phyloP scores from a whole-genome alignment of 768 basidiomycete genomes.

The Tulasnella sp. region DNA sequence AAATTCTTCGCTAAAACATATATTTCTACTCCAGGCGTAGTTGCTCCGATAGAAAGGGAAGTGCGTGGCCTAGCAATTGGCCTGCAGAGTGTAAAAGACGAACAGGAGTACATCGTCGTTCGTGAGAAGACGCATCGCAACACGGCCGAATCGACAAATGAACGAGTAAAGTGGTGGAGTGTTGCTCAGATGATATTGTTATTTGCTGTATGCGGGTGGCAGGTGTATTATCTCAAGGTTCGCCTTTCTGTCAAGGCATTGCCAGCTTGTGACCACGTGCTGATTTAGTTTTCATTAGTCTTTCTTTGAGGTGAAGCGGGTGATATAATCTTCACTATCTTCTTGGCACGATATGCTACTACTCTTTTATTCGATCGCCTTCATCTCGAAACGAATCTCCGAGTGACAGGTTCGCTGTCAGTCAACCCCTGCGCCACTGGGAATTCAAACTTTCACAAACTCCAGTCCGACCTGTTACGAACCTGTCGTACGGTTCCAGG shows the following conservation, averaged over 20 bases:
- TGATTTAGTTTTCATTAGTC: slow-evolving; percentile 34
- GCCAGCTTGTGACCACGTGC: background rate
- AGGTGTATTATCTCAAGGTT: slow-evolving; percentile 93
- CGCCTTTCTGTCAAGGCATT: slow-evolving; percentile 20
- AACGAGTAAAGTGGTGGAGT: slow-evolving; percentile 98
- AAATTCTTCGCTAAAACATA: background rate
- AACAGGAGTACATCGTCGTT: slow-evolving; percentile 97
- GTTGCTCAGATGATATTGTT: slow-evolving; percentile 79
- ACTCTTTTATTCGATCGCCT: too few species aligned
- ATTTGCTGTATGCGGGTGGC: slow-evolving; percentile 89
- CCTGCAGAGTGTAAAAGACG: slow-evolving; percentile 85
- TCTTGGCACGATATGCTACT: too few species aligned
- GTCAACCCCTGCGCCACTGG: too few species aligned
- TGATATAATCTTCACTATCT: slow-evolving; percentile 41
- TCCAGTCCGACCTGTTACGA: too few species aligned
- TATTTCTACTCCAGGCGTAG: slow-evolving; percentile 41
- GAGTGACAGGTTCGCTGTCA: too few species aligned
- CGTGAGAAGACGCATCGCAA: slow-evolving; percentile 87
- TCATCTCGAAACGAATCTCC: too few species aligned
- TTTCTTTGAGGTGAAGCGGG: slow-evolving; percentile 86
- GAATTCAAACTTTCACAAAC: too few species aligned
- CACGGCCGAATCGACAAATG: slow-evolving; percentile 87
- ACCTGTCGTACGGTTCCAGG: too few species aligned
- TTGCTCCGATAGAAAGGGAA: slow-evolving; percentile 94
- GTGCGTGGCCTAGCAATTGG: slow-evolving; percentile 75